Conservation (phyloP, 208 protist genomes). For the Angomonas ambiguus region DNA sequence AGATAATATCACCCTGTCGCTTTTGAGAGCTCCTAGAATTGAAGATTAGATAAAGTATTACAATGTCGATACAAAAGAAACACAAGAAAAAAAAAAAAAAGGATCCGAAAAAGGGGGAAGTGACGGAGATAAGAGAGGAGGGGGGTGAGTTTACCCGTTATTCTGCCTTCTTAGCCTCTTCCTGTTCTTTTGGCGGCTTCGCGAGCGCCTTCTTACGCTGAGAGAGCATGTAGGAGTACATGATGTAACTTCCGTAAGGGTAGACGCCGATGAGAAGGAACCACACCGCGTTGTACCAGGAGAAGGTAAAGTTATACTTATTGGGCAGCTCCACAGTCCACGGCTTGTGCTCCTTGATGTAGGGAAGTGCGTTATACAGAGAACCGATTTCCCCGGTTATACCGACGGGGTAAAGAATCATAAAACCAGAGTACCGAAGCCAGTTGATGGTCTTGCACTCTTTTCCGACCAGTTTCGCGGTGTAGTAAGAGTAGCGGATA, state of each 20-base stretch:
- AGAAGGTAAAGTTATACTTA: conserved; percentile 75
- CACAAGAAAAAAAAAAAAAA: conserved; percentile 8
- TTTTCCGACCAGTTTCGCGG: conserved; percentile 39
- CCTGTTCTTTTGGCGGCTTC: conserved; percentile 10
- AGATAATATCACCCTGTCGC: too few relatives aligned
- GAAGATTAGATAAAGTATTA: too few relatives aligned
- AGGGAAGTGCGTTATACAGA: conserved; percentile 70
- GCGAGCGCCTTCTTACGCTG: conserved; percentile 75
- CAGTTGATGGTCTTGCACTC: conserved; percentile 57
- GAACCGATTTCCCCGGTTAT: conserved; percentile 85
- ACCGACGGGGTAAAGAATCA: conserved; percentile 87
- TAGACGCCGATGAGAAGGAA: conserved; percentile 72
- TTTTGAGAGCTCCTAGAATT: too few relatives aligned
- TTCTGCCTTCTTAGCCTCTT: background rate
- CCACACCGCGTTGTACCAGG: conserved; percentile 67
- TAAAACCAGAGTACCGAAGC: conserved; percentile 89
- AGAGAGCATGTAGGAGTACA: conserved; percentile 89
- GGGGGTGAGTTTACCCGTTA: too few relatives aligned
- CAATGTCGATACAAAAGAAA: too few relatives aligned
- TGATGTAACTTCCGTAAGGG: conserved; percentile 73
- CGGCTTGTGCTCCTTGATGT: conserved; percentile 54
- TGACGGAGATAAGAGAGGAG: background rate
- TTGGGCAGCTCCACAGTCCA: conserved; percentile 75
- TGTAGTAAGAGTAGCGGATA: conserved; percentile 89
- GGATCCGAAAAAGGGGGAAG: background rate